phyloP scores from a whole-genome alignment of 1,139 yeast species.

The Kluyveromyces sp. region DNA sequence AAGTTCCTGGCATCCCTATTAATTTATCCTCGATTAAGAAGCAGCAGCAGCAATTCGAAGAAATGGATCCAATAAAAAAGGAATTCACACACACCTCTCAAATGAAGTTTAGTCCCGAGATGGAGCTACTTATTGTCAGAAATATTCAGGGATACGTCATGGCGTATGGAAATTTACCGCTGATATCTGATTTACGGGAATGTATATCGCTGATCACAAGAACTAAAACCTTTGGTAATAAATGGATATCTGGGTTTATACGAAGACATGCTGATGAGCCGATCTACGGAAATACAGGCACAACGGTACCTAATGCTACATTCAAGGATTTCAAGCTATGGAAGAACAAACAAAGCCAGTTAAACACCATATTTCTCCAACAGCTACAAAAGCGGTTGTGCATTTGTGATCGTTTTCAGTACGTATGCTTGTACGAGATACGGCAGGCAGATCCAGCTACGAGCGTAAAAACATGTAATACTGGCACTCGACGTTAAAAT shows the following conservation, averaged over 20 bases:
- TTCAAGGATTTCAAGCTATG: constrained; percentile 15
- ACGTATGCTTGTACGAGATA: not conserved
- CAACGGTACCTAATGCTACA: constrained; percentile 8
- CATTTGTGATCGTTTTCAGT: constrained; percentile 8
- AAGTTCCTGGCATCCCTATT: not conserved
- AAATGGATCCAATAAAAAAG: not conserved
- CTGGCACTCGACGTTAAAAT: not conserved
- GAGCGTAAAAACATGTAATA: not conserved
- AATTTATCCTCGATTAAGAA: too few relatives aligned
- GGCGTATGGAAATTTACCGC: constrained; percentile 17
- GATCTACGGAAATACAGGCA: constrained; percentile 16
- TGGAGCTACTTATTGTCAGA: constrained; percentile 12
- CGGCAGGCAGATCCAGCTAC: not conserved
- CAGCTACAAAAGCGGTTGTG: constrained; percentile 10
- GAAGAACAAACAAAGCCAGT: constrained; percentile 13
- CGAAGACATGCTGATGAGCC: constrained; percentile 17
- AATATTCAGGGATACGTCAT: constrained; percentile 13
- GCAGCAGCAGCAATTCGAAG: too few relatives aligned
- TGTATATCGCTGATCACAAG: constrained; percentile 12
- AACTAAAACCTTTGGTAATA: constrained; percentile 16
- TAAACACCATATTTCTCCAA: constrained; percentile 16
- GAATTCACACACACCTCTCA: constrained; percentile 8
- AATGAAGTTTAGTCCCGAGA: constrained; percentile 20
- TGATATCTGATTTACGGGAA: constrained; percentile 16
- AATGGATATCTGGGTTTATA: constrained; percentile 20